A percentile compares a stretch with the other conserved stretches of the same genome.
Evolutionary conservation across 2,329 filamentous ascomycete genomes (phyloP).

Genomic region (Paecilomyces dactylethromorphus): DNA sequence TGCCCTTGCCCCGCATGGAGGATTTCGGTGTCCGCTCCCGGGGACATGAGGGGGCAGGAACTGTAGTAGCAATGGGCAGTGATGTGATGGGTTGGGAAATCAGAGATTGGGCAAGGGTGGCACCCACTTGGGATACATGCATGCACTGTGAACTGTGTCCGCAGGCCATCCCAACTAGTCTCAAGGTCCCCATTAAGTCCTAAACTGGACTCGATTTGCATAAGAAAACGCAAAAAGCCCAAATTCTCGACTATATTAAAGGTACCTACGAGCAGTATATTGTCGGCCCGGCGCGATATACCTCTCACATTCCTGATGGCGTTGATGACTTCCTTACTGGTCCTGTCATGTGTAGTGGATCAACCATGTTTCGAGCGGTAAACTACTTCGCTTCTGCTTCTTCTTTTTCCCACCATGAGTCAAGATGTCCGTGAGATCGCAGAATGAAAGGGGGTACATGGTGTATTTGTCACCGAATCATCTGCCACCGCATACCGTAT

Average conservation of each 20-base stretch:
- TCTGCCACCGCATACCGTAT: slow-evolving; percentile 29
- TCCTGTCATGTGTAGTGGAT: slow-evolving; percentile 55
- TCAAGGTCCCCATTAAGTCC: slow-evolving; percentile 36
- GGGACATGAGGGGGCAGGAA: slow-evolving; percentile 52
- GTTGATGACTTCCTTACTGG: slow-evolving; percentile 51
- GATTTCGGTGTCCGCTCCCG: slow-evolving; percentile 39
- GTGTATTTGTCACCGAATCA: slow-evolving; percentile 35
- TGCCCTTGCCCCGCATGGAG: slow-evolving; percentile 43
- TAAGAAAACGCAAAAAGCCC: slow-evolving; percentile 11
- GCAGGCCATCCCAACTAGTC: slow-evolving; percentile 49
- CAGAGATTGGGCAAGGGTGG: slow-evolving; percentile 49
- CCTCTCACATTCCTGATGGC: slow-evolving; percentile 49
- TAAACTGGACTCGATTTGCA: slow-evolving; percentile 38
- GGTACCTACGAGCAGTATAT: slow-evolving; percentile 57
- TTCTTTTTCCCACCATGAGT: slow-evolving; percentile 30
- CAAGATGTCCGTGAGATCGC: slow-evolving; percentile 39
- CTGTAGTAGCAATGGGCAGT: slow-evolving; percentile 51
- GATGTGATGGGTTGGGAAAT: slow-evolving; percentile 48
- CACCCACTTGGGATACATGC: slow-evolving; percentile 48
- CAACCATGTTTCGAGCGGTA: slow-evolving; percentile 52
- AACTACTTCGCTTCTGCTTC: slow-evolving; percentile 46
- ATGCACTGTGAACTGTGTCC: slow-evolving; percentile 44
- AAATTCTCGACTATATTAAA: slow-evolving; percentile 2
- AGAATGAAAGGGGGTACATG: slow-evolving; percentile 43
- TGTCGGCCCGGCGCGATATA: slow-evolving; percentile 49